phyloP scores from a whole-genome alignment of 345 rosid species.

The Odontarrhena argentea region DNA sequence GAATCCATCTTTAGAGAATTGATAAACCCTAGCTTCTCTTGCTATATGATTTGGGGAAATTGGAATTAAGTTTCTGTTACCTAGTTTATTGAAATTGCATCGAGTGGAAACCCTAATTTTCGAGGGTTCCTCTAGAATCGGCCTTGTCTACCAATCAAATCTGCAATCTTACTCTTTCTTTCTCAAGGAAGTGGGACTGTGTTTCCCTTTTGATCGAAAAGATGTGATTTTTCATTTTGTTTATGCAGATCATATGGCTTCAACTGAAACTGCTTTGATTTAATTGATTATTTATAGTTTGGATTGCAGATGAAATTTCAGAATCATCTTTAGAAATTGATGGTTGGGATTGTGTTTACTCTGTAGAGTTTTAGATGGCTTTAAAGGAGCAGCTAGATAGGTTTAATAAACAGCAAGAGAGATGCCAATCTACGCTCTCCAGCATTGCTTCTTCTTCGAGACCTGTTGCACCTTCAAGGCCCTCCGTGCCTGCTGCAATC shows the following conservation, averaged over 20 bases:
- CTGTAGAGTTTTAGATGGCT: constrained; percentile 50
- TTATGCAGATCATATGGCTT: background rate
- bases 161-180: no score
- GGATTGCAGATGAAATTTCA: background rate
- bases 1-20: background rate
- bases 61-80: background rate
- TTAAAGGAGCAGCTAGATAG: constrained; percentile 61
- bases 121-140: background rate
- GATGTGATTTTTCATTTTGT: background rate
- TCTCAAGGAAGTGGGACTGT: no score
- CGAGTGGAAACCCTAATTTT: constrained; percentile 1
- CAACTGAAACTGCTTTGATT: background rate
- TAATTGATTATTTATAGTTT: no score
- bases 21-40: background rate
- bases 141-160: no score
- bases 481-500: constrained; percentile 39
- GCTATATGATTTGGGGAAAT: background rate
- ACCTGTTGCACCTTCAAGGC: constrained; percentile 42
- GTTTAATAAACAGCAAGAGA: constrained; percentile 81
- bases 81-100: background rate
- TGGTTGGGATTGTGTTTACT: background rate
- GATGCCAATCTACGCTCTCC: constrained; percentile 62
- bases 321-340: background rate
- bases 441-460: constrained; percentile 55
- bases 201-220: background rate